phyloP scores from a whole-genome alignment of 805 yeast species.

The Wickerhamiella musiphila region DNA sequence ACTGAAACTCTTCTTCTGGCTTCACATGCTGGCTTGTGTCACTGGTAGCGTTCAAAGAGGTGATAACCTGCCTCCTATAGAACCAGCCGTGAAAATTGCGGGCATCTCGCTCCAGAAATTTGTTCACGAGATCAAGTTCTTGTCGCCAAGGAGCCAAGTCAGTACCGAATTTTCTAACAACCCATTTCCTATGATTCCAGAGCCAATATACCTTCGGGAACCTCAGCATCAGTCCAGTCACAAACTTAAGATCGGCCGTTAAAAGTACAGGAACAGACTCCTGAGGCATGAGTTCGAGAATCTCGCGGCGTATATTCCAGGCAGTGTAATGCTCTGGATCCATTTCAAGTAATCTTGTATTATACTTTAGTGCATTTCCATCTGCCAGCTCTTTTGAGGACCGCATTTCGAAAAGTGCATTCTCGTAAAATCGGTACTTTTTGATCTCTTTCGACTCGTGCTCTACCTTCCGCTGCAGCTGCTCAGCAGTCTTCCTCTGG shows the following conservation, averaged over 20 bases:
- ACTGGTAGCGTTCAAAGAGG: slow-evolving; percentile 17
- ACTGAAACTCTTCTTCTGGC: slow-evolving; percentile 48
- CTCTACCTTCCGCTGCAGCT: slow-evolving; percentile 31
- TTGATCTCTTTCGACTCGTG: slow-evolving; percentile 47
- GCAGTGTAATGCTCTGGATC: slow-evolving; percentile 81
- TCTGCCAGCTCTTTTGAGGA: slow-evolving; percentile 21
- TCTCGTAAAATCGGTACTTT: slow-evolving; percentile 32
- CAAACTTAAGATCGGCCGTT: slow-evolving; percentile 42
- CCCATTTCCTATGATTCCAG: slow-evolving; percentile 88
- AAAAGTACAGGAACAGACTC: slow-evolving; percentile 23
- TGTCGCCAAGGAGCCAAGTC: slow-evolving; percentile 43
- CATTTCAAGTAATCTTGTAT: slow-evolving; percentile 38
- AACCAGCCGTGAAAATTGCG: slow-evolving; percentile 96
- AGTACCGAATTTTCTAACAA: slow-evolving; percentile 26
- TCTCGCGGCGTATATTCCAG: slow-evolving; percentile 82
- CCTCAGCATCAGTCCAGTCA: slow-evolving; percentile 37
- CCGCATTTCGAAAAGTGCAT: slow-evolving; percentile 18
- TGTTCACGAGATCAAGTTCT: slow-evolving; percentile 55
- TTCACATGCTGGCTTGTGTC: slow-evolving; percentile 21
- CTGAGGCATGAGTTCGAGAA: slow-evolving; percentile 26
- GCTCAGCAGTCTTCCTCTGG: slow-evolving; percentile 37
- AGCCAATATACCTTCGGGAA: slow-evolving; percentile 93
- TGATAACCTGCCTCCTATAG: slow-evolving; percentile 60
- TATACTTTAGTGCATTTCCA: slow-evolving; percentile 29
- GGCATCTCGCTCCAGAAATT: slow-evolving; percentile 51